Conservation (phyloP, 2,329 filamentous ascomycete species). For the Xylaria sp. region DNA sequence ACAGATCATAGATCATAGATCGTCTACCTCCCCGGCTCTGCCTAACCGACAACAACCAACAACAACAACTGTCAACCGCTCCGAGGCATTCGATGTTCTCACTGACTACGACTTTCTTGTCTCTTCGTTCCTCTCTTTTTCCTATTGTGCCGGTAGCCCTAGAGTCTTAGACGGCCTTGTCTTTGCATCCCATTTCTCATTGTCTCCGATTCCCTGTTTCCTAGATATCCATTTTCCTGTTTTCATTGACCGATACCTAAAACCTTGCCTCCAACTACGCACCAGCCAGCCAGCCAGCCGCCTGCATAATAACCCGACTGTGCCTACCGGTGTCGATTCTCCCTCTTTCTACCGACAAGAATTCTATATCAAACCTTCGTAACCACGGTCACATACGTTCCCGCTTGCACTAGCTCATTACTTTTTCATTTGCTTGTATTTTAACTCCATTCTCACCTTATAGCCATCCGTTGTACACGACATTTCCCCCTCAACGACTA, state of each 20-base stretch:
- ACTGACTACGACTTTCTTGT: constrained; percentile 36
- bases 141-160: constrained; percentile 29
- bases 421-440: constrained; percentile 6
- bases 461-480: constrained; percentile 40
- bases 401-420: constrained; percentile 7
- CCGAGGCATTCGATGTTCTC: constrained; percentile 29
- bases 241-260: constrained; percentile 1
- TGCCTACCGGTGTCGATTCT: constrained; percentile 23
- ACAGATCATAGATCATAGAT: constrained; percentile 2
- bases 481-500: constrained; percentile 38
- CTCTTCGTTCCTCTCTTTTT: constrained; percentile 29
- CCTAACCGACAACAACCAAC: too few relatives aligned
- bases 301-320: constrained; percentile 3
- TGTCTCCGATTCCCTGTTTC: constrained; percentile 1
- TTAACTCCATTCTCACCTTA: constrained; percentile 28
- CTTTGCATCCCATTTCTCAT: constrained; percentile 20
- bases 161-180: constrained; percentile 20
- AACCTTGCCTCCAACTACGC: constrained; percentile 25
- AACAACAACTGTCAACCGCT: constrained; percentile 19
- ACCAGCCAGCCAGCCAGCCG: background rate
- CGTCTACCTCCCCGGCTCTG: background rate
- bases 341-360: constrained; percentile 25
- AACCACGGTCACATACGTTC: constrained; percentile 5
- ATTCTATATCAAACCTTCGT: constrained; percentile 5
- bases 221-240: constrained; percentile 11